phyloP scores from a whole-genome alignment of 495 filamentous ascomycete species.

The Hypomontagnella submonticulosa region DNA sequence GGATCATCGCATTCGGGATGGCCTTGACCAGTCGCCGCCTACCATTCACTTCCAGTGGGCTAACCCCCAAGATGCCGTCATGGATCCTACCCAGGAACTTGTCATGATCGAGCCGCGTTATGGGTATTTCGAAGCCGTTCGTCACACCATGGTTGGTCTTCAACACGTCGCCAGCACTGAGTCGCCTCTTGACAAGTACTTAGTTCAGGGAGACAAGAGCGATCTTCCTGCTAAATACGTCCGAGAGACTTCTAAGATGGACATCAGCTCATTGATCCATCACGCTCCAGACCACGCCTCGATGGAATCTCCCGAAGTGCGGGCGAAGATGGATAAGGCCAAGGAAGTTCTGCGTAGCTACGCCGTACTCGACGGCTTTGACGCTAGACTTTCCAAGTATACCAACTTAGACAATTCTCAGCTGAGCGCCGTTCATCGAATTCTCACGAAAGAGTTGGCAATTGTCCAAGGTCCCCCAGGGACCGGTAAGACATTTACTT shows the following conservation, averaged over 20 bases:
- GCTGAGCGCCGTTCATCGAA: slow-evolving; percentile 70
- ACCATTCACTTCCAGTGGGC: slow-evolving; percentile 83
- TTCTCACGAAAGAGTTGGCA: slow-evolving; percentile 77
- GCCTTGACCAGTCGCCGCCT: slow-evolving; percentile 71
- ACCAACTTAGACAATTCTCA: slow-evolving; percentile 76
- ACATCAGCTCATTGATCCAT: slow-evolving; percentile 50
- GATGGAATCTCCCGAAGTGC: slow-evolving; percentile 47
- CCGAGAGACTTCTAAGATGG: slow-evolving; percentile 44
- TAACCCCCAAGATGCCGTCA: slow-evolving; percentile 63
- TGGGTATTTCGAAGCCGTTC: slow-evolving; percentile 79
- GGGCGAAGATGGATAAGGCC: slow-evolving; percentile 59
- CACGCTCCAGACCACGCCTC: slow-evolving; percentile 43
- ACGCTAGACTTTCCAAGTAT: slow-evolving; percentile 37
- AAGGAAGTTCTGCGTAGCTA: slow-evolving; percentile 28
- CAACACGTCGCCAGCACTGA: slow-evolving; percentile 73
- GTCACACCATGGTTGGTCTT: slow-evolving; percentile 77
- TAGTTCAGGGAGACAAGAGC: slow-evolving; percentile 55
- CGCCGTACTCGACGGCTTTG: slow-evolving; percentile 57
- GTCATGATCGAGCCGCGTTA: slow-evolving; percentile 79
- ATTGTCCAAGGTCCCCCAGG: slow-evolving; percentile 93
- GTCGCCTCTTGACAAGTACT: slow-evolving; percentile 52
- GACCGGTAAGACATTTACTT: slow-evolving; percentile 88
- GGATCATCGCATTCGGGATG: slow-evolving; percentile 68
- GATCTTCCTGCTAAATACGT: slow-evolving; percentile 50
- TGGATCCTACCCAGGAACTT: slow-evolving; percentile 77